phyloP scores from a whole-genome alignment of 2,329 filamentous ascomycete species.

The Ilyonectria mors-panacis region DNA sequence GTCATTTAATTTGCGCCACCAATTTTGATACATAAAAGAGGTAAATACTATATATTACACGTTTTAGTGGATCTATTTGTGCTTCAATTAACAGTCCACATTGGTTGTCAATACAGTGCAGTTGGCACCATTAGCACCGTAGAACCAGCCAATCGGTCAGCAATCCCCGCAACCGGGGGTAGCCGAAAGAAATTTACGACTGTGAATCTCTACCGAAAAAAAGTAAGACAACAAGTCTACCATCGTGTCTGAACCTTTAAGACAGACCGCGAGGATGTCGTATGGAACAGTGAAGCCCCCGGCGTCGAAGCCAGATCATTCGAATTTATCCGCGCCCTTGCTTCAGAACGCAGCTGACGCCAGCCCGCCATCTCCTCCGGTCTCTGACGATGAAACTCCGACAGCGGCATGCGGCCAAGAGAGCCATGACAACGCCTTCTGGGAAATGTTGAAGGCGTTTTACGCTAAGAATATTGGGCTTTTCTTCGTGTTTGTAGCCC shows the following conservation, averaged over 20 bases:
- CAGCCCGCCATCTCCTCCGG: neutral
- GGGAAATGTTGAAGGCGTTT: constrained; percentile 56
- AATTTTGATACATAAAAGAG: no score
- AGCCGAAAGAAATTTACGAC: neutral
- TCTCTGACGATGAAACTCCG: neutral
- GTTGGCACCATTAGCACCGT: no score
- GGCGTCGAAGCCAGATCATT: neutral
- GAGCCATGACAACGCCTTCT: neutral
- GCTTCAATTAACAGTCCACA: no score
- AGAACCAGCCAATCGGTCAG: no score
- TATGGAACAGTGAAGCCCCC: constrained; percentile 17
- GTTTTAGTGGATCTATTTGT: no score
- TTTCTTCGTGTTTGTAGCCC: constrained; percentile 57
- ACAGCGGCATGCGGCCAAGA: neutral
- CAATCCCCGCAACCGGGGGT: no score
- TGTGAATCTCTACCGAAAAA: neutral
- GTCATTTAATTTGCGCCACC: no score
- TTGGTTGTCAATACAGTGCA: no score
- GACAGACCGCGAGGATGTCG: constrained; percentile 23
- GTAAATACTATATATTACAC: no score
- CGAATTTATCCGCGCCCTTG: constrained; percentile 14
- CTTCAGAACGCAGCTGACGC: neutral
- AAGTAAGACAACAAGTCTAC: neutral
- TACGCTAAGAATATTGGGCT: constrained; percentile 60
- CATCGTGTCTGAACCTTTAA: neutral